Evolutionary conservation across 495 filamentous ascomycete genomes (phyloP), one percentile per base, ranked within the genome.

Genomic region (Penicillium samsonianum): DNA sequence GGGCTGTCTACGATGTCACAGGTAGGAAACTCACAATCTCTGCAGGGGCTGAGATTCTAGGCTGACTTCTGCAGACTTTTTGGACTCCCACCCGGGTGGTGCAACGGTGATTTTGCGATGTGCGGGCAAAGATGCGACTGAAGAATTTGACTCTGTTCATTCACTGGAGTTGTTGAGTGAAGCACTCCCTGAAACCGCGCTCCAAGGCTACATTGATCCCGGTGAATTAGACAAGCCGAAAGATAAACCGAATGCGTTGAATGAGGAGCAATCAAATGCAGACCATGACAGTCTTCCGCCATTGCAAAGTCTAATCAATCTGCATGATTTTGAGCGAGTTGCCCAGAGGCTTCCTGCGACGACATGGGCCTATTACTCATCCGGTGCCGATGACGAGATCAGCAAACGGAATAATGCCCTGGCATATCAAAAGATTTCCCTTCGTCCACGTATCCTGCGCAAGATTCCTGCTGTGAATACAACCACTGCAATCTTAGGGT

Each of bases 311-410:
- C 65, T 91, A 16, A 82, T 91, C 67, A 87, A 80, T 46, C 72
- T 81, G 26, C 71, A 87, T 58, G 89, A 91, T 67, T 90, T 91
- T 68, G 80, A 84, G 62, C 30, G 67, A 45, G 78, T 83, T 1
- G 87, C 88, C 5, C 62, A 77, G 12, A 62, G 66, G 44, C 73
- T 88, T 12, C 70, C 80, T 3, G 68, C 76, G 2, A 90, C 90
- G 60, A 88, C 90, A 19, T 95, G 90, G 90, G 90, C 85, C 7
- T 95, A 93, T 68, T 95, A 94, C 68, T 87, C 84, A 4, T 90
- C 87, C 55, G 90, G 86, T 7, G 90, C 90, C 0, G 91, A 95
- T 63, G 91, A 95, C 61, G 90, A 95, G 73, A 91, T 94, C 73
- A 93, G 90, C 5, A 78, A 92, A 72, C 81, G 87, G 52, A 88